Evolutionary conservation across 257 asterid species (phyloP), one percentile per base, ranked within the genome.

Genomic region (Gentiana dahurica): DNA sequence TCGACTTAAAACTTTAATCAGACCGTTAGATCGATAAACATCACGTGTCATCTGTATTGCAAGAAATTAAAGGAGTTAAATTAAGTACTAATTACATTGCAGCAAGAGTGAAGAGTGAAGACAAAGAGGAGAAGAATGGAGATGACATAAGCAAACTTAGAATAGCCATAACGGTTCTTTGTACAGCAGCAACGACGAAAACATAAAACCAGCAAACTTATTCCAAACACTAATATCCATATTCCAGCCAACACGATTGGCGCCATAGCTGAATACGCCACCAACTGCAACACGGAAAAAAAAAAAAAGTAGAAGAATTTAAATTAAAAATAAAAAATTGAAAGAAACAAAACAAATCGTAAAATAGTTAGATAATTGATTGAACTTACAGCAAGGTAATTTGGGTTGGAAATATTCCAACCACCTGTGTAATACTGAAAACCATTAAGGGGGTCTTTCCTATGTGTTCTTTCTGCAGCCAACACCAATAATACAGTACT

Each of bases 81-180:
- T 24, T 39, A 39, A 15, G 34, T 44, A 33, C 36, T 10, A 12
- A 58, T 33, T 72, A 72, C 77, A 72, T 3, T 34, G 72, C 63
- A 1, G 57, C 69, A 24, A 60, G n/a, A 47, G 73, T 63, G 24
- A 49, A 81, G 36, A 8, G 97, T 86, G 54, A 54, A 66, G 45
- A 67, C 34, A 4, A 52, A 51, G 49, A 72, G 72, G 53, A 65
- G 51, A 49, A 53, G 24, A 15, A 67, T 13, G n/a, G 64, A 62
- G 64, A 67, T 8, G 34, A 39, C 63, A 55, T 66, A 67, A 44
- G 73, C 65, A 2, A 45, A 13, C 46, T 12, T 44, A 11, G 77
- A 72, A 58, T 66, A 72, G 47, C 73, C 70, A 35, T 67, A 63
- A 45, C 11, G 36, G 1, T 62, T 51, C 35, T 56, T 55, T 24